Percentiles rank a stretch among this genome's conserved stretches.
phyloP scores from a whole-genome alignment of 495 filamentous ascomycete species.

The Aspergillus indologenus region DNA sequence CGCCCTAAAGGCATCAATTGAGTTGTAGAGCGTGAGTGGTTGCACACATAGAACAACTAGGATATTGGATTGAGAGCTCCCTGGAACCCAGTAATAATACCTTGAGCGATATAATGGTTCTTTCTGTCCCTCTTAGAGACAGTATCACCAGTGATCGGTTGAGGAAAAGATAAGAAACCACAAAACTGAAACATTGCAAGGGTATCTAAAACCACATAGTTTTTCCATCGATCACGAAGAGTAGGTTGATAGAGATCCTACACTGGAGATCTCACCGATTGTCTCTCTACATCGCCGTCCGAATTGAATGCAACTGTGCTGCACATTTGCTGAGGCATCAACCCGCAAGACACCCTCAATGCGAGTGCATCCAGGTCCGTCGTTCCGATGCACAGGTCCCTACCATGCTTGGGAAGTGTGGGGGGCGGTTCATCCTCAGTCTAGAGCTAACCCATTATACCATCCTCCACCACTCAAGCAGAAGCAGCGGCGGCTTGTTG shows the following conservation, averaged over 20 bases:
- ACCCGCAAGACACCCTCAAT: neutral
- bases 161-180: neutral
- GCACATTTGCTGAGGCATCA: neutral
- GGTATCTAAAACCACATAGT: constrained; percentile 1
- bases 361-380: neutral
- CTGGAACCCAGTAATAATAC: no score
- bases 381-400: neutral
- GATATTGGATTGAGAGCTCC: neutral
- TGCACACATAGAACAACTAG: neutral
- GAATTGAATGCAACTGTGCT: neutral
- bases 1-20: constrained; percentile 1
- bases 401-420: neutral
- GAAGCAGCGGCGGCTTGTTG: constrained; percentile 36
- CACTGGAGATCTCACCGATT: neutral
- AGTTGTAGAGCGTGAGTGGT: neutral
- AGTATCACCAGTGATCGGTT: neutral
- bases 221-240: neutral
- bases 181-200: neutral
- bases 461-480: constrained; percentile 23
- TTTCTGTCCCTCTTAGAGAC: neutral
- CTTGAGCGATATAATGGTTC: neutral
- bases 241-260: neutral
- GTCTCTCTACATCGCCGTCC: neutral
- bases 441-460: neutral
- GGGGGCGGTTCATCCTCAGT: neutral